A percentile compares a stretch with the other conserved stretches of the same genome.
Conservation (phyloP, 148 eudicot genomes). For the Arctostaphylos glauca region DNA sequence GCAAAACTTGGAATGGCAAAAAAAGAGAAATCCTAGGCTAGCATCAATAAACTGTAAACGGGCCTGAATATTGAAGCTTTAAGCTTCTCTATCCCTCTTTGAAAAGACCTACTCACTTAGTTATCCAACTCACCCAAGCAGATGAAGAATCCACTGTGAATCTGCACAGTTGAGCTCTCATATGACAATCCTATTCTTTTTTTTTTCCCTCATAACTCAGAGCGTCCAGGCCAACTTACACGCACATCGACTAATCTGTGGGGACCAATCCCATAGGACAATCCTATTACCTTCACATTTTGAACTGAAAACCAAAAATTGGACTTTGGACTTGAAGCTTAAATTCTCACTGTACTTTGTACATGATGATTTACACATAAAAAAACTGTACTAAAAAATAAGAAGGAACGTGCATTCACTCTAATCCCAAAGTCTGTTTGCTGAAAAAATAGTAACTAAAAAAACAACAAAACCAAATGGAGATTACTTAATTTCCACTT, state of each 20-base stretch:
- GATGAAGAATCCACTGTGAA: neutral
- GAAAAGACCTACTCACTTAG: neutral
- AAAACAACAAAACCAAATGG: neutral
- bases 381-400: neutral
- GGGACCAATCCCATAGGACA: neutral
- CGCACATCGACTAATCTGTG: no score
- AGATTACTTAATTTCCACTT: neutral
- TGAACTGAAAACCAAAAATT: neutral
- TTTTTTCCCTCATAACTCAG: no score
- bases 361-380: neutral
- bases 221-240: no score
- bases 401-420: neutral
- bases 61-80: neutral
- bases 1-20: neutral
- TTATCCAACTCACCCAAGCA: neutral
- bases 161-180: neutral
- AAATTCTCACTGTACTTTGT: neutral
- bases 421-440: neutral
- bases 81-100: neutral
- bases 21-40: neutral
- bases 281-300: neutral
- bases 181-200: neutral
- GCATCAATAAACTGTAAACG: neutral
- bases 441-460: neutral
- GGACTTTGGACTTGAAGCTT: neutral